Conservation (phyloP, 2,329 filamentous ascomycete species). For the Botrytis cinerea region DNA sequence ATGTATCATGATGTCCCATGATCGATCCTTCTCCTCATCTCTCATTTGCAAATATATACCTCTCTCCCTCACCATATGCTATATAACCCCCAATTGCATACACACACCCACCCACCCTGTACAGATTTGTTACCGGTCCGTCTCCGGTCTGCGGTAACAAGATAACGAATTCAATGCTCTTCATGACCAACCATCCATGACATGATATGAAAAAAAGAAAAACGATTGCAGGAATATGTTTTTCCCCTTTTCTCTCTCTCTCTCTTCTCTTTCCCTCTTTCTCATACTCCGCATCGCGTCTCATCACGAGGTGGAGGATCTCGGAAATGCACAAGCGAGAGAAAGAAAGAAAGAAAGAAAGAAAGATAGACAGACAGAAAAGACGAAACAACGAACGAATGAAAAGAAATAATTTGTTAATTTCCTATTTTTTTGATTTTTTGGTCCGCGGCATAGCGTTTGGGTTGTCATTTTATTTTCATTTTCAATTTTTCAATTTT, state of each 20-base stretch:
- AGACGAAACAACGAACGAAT: not conserved
- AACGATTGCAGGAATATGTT: not conserved
- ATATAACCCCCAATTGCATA: conserved; percentile 39
- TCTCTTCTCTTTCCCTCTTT: not conserved
- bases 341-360: too few species aligned
- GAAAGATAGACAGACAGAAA: too few species aligned
- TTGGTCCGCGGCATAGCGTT: conserved; percentile 11
- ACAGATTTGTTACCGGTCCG: conserved; percentile 24
- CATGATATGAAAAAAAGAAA: conserved; percentile 4
- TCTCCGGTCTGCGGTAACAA: not conserved
- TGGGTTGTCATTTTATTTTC: not conserved
- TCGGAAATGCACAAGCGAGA: too few species aligned
- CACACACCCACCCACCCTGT: conserved; percentile 36
- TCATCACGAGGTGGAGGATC: too few species aligned
- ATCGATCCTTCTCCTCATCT: not conserved
- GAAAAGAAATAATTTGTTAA: not conserved
- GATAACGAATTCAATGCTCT: conserved; percentile 5
- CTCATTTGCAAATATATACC: conserved; percentile 33
- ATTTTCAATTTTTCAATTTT: not conserved
- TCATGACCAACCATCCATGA: conserved; percentile 16
- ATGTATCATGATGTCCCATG: not conserved
- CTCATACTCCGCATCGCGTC: not conserved
- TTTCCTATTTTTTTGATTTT: not conserved
- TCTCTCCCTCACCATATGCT: conserved; percentile 25
- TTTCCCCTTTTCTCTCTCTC: not conserved